Evolutionary conservation across 179 eudicot genomes (phyloP).

Genomic region (Spergularia azorica): DNA sequence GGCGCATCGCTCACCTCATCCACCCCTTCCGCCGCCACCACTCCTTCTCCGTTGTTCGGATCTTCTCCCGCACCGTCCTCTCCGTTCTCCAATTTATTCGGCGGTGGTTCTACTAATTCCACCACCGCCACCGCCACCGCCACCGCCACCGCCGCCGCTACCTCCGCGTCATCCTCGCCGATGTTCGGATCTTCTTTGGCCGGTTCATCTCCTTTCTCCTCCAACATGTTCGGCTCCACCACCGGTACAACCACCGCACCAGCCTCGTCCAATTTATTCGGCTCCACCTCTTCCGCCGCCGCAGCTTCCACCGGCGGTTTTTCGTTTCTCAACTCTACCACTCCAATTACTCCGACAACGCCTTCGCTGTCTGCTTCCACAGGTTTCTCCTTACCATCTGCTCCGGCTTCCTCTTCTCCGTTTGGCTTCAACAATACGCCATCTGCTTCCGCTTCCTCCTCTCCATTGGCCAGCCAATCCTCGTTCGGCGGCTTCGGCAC

Average conservation of each 20-base stretch:
- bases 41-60: slow-evolving; percentile 31
- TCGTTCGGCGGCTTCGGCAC: too few relatives aligned
- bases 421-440: too few relatives aligned
- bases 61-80: slow-evolving; percentile 24
- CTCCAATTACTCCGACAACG: slow-evolving; percentile 1
- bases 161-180: background rate
- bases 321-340: slow-evolving; percentile 22
- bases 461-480: too few relatives aligned
- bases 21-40: slow-evolving; percentile 13
- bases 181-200: too few relatives aligned
- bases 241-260: too few relatives aligned
- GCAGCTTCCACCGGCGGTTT: slow-evolving; percentile 18
- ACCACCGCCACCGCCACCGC: slow-evolving; percentile 23
- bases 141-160: slow-evolving; percentile 5
- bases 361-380: background rate
- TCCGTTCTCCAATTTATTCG: background rate
- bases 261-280: too few relatives aligned
- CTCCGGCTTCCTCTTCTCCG: slow-evolving; percentile 5
- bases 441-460: slow-evolving; percentile 12
- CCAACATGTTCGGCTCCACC: too few relatives aligned
- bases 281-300: background rate
- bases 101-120: background rate
- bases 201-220: too few relatives aligned
- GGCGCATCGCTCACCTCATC: slow-evolving; percentile 10
- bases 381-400: slow-evolving; percentile 19